Conservation (phyloP, 1,284 basidiomycete species). For the Malassezia globosa region DNA sequence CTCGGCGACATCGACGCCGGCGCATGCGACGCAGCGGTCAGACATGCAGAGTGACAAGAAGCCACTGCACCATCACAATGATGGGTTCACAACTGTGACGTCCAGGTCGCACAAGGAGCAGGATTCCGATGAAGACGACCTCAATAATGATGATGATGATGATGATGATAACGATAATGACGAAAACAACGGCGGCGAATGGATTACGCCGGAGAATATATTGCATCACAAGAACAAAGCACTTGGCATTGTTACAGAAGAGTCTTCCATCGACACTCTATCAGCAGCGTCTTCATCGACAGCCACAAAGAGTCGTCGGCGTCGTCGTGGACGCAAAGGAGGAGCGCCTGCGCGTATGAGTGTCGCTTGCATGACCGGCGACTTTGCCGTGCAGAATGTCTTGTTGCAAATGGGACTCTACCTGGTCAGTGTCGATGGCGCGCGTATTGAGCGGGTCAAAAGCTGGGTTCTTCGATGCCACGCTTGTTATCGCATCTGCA, state of each 20-base stretch:
- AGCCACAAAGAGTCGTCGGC: not conserved
- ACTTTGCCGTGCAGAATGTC: constrained; percentile 99
- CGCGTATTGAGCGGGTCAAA: constrained; percentile 77
- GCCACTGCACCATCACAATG: not conserved
- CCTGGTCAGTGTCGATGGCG: constrained; percentile 81
- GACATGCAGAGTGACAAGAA: not conserved
- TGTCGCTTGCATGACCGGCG: constrained; percentile 63
- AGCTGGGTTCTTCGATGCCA: constrained; percentile 95
- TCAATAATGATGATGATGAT: not conserved
- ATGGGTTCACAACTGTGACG: not conserved
- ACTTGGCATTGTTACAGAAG: constrained; percentile 54
- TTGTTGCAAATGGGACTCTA: constrained; percentile 86
- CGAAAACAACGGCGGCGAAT: constrained; percentile 53
- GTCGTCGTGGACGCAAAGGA: constrained; percentile 7
- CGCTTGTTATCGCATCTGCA: constrained; percentile 99
- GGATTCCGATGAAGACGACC: not conserved
- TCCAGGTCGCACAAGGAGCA: not conserved
- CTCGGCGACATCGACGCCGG: not conserved
- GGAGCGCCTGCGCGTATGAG: constrained; percentile 24
- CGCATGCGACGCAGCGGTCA: not conserved
- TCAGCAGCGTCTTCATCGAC: not conserved
- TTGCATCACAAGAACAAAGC: constrained; percentile 75
- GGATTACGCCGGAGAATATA: constrained; percentile 91
- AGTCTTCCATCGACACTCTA: constrained; percentile 4
- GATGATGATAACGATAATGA: constrained; percentile 20